Conservation (phyloP, 106 monocot genomes). For the Dendrobium nobile region DNA sequence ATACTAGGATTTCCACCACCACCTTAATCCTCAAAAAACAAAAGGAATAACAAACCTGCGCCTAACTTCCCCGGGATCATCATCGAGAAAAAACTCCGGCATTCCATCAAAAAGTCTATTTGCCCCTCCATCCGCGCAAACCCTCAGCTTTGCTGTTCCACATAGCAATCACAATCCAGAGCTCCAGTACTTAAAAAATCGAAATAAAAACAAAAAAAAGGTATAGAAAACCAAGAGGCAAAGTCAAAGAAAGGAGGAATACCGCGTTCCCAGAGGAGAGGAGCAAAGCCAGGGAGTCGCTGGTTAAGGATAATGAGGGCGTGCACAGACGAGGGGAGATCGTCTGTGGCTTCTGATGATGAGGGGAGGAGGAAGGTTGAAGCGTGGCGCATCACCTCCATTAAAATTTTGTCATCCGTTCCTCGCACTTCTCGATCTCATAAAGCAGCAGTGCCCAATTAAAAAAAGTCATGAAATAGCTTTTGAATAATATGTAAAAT, state of each 20-base stretch:
- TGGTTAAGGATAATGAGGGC: conserved; percentile 84
- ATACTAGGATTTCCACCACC: neutral
- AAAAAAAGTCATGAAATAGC: no score
- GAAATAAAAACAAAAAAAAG: conserved; percentile 7
- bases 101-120: conserved; percentile 82
- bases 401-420: neutral
- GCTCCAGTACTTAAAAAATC: conserved; percentile 4
- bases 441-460: neutral
- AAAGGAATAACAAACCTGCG: conserved; percentile 28
- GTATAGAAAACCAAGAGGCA: neutral
- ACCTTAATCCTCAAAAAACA: neutral
- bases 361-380: conserved; percentile 64
- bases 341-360: neutral
- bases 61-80: conserved; percentile 60
- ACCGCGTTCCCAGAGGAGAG: conserved; percentile 76
- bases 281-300: conserved; percentile 67
- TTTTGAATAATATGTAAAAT: no score
- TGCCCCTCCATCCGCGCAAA: conserved; percentile 96
- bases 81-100: conserved; percentile 63
- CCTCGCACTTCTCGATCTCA: neutral
- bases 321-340: conserved; percentile 24
- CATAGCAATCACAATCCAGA: neutral
- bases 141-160: conserved; percentile 69
- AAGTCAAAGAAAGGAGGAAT: neutral
- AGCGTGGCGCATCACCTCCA: conserved; percentile 68